Percentiles rank a stretch among this genome's conserved stretches.
Conservation (phyloP, 1,284 basidiomycete species). For the Cryptococcus jaspeensis region DNA sequence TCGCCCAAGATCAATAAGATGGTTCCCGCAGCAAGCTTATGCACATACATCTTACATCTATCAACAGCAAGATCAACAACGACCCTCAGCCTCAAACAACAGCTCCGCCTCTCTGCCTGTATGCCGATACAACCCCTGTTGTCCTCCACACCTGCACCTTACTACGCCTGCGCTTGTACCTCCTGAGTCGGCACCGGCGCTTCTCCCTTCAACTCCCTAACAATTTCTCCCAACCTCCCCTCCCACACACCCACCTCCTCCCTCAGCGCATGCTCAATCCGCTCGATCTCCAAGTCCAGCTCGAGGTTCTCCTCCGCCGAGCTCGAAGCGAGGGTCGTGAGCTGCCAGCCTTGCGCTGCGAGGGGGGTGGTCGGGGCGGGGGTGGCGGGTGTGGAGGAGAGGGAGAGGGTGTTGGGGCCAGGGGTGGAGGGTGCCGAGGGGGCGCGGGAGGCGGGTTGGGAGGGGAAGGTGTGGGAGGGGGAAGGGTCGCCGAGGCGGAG, state of each 20-base stretch:
- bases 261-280: conserved; percentile 42
- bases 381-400: conserved; percentile 6
- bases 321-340: conserved; percentile 36
- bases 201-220: conserved; percentile 45
- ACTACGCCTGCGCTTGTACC: not conserved
- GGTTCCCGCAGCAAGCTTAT: too few species aligned
- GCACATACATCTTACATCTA: not conserved
- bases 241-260: conserved; percentile 67
- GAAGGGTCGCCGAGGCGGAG: conserved; percentile 48
- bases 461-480: not conserved
- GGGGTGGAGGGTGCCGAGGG: not conserved
- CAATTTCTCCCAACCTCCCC: conserved; percentile 64
- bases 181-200: not conserved
- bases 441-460: not conserved
- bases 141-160: too few species aligned
- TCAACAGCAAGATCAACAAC: not conserved
- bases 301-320: conserved; percentile 44
- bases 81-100: too few species aligned
- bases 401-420: not conserved
- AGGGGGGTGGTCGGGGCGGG: conserved; percentile 30
- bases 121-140: too few species aligned
- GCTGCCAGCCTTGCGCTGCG: conserved; percentile 43
- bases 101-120: too few species aligned
- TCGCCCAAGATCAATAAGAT: too few species aligned
- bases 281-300: conserved; percentile 53